Evolutionary conservation across 208 protist species (phyloP), one percentile per base, ranked within the genome.

Genomic region (Blastocrithidia nonstop): DNA sequence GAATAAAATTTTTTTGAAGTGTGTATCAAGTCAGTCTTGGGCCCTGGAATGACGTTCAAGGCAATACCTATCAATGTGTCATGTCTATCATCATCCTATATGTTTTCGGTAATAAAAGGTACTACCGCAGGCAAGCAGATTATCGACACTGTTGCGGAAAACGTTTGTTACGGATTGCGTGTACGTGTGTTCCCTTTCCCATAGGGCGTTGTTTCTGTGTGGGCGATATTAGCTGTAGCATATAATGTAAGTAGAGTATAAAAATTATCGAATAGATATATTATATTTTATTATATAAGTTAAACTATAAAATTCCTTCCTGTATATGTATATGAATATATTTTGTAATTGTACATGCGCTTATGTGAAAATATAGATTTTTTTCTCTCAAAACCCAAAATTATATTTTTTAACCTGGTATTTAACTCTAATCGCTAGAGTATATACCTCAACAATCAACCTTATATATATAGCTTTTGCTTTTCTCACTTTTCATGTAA

Each of bases 11-110:
- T 90, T n/a, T 95, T 96, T 50, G 66, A 93, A 19, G 45, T 70
- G 16, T 81, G 68, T 22, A 73, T 96, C 22, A 91, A 91, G 32
- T 76, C 77, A 5, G 50, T 66, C 2, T 53, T 96, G n/a, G 80
- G 80, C 17, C 59, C 61, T 11, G 85, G 85, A 4, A 88, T 84
- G 48, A 93, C 84, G 0, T 96, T 93, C 64, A 93, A 84, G 35
- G 89, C 71, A 19, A 71, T 93, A 25, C 89, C 89, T 3, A 50
- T 96, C 13, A 88, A 96, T 51, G 64, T 94, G 15, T 76, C 79
- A 1, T 76, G 93, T 54, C 57, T 64, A 8, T 64, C 78, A 38
- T 71, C 52, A 6, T 46, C 41, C 13, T 66, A 65, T 38, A 82
- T 93, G 25, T 58, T 96, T 49, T 60, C 58, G 19, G 60, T 75